phyloP scores from a whole-genome alignment of 805 yeast species.

The Schizosaccharomyces octosporus region DNA sequence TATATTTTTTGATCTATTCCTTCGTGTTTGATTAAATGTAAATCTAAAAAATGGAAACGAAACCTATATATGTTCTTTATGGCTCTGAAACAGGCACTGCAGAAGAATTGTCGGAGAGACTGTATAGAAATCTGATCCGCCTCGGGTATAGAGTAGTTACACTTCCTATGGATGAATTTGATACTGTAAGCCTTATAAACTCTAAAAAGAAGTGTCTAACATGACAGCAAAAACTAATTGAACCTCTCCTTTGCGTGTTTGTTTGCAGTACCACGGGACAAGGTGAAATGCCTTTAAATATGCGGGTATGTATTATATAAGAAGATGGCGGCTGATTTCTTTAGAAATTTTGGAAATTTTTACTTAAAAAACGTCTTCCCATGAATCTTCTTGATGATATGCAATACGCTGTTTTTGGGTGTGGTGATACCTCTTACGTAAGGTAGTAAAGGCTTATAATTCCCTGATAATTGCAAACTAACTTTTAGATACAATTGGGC shows the following conservation, averaged over 20 bases:
- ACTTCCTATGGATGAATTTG: background rate
- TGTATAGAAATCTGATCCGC: background rate
- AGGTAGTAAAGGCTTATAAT: background rate
- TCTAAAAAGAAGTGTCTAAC: background rate
- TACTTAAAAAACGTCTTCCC: slow-evolving; percentile 45
- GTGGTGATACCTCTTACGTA: slow-evolving; percentile 85
- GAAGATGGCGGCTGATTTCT: background rate
- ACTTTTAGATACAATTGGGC: slow-evolving; percentile 50
- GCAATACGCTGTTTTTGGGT: slow-evolving; percentile 50
- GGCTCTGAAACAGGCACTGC: slow-evolving; percentile 2
- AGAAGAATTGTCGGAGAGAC: background rate
- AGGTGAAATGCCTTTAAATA: slow-evolving; percentile 10
- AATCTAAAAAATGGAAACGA: background rate
- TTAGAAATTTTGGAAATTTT: slow-evolving; percentile 33
- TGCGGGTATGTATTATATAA: background rate
- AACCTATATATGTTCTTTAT: background rate
- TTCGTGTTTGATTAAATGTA: too few relatives aligned
- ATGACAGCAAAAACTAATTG: background rate
- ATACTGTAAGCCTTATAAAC: background rate
- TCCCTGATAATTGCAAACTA: background rate
- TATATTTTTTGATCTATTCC: too few relatives aligned
- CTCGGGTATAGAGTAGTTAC: background rate
- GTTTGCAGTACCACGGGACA: slow-evolving; percentile 15
- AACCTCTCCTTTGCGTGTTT: slow-evolving; percentile 12
- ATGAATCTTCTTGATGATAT: slow-evolving; percentile 34